phyloP scores from a whole-genome alignment of 1,284 basidiomycete species.

The Gymnopus androsaceus region DNA sequence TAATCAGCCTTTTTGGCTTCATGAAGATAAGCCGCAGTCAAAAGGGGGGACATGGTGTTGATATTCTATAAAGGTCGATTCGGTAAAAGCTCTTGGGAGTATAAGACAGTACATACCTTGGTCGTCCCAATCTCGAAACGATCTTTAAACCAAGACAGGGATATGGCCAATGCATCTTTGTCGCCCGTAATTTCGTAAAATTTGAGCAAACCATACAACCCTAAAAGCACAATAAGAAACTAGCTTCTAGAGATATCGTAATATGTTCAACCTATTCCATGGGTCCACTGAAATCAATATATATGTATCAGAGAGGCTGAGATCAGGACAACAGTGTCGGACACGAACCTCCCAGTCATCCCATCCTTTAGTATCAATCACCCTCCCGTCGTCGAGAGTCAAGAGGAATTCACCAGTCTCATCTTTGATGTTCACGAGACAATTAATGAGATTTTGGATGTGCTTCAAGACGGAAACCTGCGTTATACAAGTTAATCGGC shows the following conservation, averaged over 20 bases:
- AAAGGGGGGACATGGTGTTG: constrained; percentile 67
- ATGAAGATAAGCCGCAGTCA: constrained; percentile 58
- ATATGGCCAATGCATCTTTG: constrained; percentile 46
- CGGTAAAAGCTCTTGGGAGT: background rate
- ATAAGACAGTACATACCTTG: constrained; percentile 35
- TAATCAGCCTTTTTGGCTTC: constrained; percentile 43
- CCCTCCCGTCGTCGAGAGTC: constrained; percentile 53
- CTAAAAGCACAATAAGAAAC: constrained; percentile 23
- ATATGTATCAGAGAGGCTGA: background rate
- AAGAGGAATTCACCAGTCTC: constrained; percentile 59
- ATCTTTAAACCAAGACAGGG: constrained; percentile 56
- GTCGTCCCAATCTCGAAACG: constrained; percentile 59
- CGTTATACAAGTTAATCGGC: constrained; percentile 10
- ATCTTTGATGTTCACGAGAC: constrained; percentile 63
- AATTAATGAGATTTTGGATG: constrained; percentile 53
- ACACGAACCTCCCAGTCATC: constrained; percentile 57
- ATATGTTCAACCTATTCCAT: constrained; percentile 45
- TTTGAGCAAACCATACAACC: constrained; percentile 48
- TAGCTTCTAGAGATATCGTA: background rate
- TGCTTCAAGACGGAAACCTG: constrained; percentile 33
- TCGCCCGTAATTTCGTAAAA: constrained; percentile 49
- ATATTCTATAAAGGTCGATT: constrained; percentile 45
- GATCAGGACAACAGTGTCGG: background rate
- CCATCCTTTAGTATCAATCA: constrained; percentile 71
- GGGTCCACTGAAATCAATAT: constrained; percentile 50